Evolutionary conservation across 2,329 filamentous ascomycete genomes (phyloP), one percentile per base, ranked within the genome.

Genomic region (Herpotrichia juniperi): DNA sequence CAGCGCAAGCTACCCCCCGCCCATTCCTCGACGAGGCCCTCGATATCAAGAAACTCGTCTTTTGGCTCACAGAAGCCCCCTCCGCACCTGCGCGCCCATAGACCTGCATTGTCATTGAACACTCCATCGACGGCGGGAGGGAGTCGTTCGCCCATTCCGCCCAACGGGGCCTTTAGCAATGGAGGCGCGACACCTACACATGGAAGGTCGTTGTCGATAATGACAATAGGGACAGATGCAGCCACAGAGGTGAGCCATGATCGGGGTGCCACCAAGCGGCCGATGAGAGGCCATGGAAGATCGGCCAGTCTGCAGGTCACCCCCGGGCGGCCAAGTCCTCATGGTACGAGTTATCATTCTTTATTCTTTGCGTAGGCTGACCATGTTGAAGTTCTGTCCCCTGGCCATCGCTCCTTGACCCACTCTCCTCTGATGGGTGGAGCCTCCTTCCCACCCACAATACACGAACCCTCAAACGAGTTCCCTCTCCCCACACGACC

Each of bases 261-360:
- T 19, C 54, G 66, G 14, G 53, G 59, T 22, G 50, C 62, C 3
- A 61, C 66, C 9, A 67, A 69, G 46, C 81, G 84, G 46, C 82
- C 84, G 17, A 69, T 67, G 16, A 85, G 85, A 62, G 84, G 87
- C 4, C 92, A 96, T 78, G 85, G 81, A 42, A 83, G 92, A 46
- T 91, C 91, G 31, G 85, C 90, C 21, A 96, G 92, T 77, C 76
- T 96, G 53, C 92, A 96, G 71, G 88, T 93, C 59, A 70, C 85
- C 57, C 79, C 86, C 42, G 80, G 69, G 46, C 59, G 67, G 24
- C 69, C 66, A 40, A 69, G 58, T 46, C 61, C 65, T n/a, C 69
- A 69, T 56, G 64, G 68, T 68, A 69, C 42, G 44, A 22, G 19
- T 39, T 30, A 14, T 42, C 21, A 45, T 49, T 19, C 26, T 28